Base-by-base conservation (phyloP, 345 rosid genomes). In the Triadica sebifera region DNA sequence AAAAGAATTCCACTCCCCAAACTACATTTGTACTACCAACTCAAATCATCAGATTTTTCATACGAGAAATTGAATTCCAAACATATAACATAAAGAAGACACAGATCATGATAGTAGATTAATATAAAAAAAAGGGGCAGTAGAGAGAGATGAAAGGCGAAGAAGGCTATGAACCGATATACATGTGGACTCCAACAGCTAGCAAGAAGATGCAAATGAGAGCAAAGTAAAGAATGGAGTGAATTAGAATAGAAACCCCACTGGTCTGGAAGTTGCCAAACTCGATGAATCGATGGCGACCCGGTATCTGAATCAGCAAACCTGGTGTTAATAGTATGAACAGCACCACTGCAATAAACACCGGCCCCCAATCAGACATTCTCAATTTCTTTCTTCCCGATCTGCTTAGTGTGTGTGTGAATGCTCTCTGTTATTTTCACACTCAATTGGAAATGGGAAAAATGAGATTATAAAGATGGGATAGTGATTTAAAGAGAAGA, bases 331-430 rank as follows among this genome's bases (percentile, higher is more conserved):
- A 82, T 52, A 95, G 80, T 76, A 95, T 82, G 78, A 91, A 95
- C 0, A 95, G 88, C 78, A 90, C 81, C 77, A 90, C 96, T 46
- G 93, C 97, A 12, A 95, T 89, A 43, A 95, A 90, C 34, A 93
- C 96, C 0, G 98, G 93, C 12, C 99, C 99, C 99, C 99, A 93
- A 69, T 95, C 99, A 24, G 97, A 53, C 97, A 91, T 93, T 38
- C 34, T 60, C 12, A n/a, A n/a, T 41, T 4, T 34, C 69, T 38
- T 50, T 52, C 69, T 3, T 11, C 64, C 39, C 8, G 19, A 17
- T 17, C 34, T n/a, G n/a, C n/a, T n/a, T n/a, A n/a, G n/a, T n/a
- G n/a, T n/a, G n/a, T n/a, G n/a, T n/a, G n/a, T 22, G 16, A 15
- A 24, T 41, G 12, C 37, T 46, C 8, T 41, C 46, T 16, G 25